Base-by-base conservation (phyloP, 495 filamentous ascomycete species). In the Parathielavia hyrcaniae region DNA sequence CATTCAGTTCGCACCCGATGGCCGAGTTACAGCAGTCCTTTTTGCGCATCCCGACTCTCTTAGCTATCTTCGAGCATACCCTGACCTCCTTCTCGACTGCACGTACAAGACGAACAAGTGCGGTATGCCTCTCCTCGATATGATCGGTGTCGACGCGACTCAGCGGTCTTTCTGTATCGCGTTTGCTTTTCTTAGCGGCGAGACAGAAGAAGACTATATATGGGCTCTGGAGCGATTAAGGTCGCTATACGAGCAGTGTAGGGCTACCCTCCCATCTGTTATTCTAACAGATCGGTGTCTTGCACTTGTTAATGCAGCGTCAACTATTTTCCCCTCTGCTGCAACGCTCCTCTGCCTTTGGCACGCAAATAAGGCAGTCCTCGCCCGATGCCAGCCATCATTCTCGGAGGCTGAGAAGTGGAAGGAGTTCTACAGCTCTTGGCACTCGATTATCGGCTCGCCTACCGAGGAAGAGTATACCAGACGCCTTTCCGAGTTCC, bases 391-490 rank as follows among this genome's bases (percentile, higher is more conserved):
- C 32, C 48, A 50, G n/a, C 32, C 12, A 50, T 14, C 32, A 38
- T 50, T 50, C 17, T 17, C 5, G 22, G 48, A 50, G 16, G 48
- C 32, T 4, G 32, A 50, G 48, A 19, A 19, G 32, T 50, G 23
- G 46, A 50, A 50, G 48, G 16, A 50, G 30, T 50, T 50, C 30
- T 50, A 50, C 12, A 36, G 17, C 5, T 50, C 12, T n/a, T 50
- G 32, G 46, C 32, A 50, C 32, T 50, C 48, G 48, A 50, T 50
- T 13, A 50, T 38, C 32, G 38, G 13, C 30, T 50, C 48, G n/a
- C 48, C 32, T 13, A 50, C 48, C 4, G n/a, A 35, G 17, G 48
- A 36, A 20, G 32, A 50, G 14, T 50, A 50, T 12, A 8, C 7
- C 14, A 9, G 20, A 50, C 48, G 48, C n/a, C 48, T 50, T 36